Percentiles rank a stretch among this genome's conserved stretches.
phyloP scores from a whole-genome alignment of 257 asterid species.

The Agastache rugosa region DNA sequence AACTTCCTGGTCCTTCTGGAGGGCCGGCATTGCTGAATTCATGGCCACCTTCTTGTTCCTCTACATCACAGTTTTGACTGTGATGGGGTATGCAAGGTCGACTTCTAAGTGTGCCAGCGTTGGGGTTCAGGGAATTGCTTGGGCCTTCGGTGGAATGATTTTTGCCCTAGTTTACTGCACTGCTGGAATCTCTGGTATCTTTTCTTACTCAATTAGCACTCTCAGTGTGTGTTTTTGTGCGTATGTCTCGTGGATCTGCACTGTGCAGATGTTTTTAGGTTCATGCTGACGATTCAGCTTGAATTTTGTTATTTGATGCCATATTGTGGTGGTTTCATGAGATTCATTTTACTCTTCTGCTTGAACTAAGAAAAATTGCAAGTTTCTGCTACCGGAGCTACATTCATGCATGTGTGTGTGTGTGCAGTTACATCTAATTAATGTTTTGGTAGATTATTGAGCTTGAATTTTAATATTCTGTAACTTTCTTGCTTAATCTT shows the following conservation, averaged over 20 bases:
- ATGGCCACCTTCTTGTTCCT: constrained; percentile 79
- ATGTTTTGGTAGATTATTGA: background rate
- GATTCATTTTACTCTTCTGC: background rate
- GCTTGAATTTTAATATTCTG: background rate
- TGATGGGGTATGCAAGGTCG: constrained; percentile 67
- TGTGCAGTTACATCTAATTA: background rate
- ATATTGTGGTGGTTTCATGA: background rate
- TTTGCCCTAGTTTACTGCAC: constrained; percentile 88
- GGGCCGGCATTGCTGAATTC: constrained; percentile 85
- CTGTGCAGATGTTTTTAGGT: background rate
- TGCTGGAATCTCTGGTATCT: constrained; percentile 73
- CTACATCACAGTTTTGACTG: constrained; percentile 72
- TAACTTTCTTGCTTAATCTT: background rate
- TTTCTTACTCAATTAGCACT: background rate
- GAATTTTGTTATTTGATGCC: background rate
- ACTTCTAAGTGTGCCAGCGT: constrained; percentile 62
- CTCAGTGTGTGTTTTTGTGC: background rate
- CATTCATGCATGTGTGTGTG: background rate
- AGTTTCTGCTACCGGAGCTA: background rate
- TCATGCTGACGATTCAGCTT: constrained; percentile 13
- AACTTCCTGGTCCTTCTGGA: constrained; percentile 80
- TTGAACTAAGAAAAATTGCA: background rate
- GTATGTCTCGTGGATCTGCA: constrained; percentile 4
- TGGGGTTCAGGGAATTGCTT: constrained; percentile 83
- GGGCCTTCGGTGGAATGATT: constrained; percentile 94